A percentile compares a stretch with the other conserved stretches of the same genome.
Evolutionary conservation across 208 protist species (phyloP).

Genomic region (Trypanosoma rangeli): DNA sequence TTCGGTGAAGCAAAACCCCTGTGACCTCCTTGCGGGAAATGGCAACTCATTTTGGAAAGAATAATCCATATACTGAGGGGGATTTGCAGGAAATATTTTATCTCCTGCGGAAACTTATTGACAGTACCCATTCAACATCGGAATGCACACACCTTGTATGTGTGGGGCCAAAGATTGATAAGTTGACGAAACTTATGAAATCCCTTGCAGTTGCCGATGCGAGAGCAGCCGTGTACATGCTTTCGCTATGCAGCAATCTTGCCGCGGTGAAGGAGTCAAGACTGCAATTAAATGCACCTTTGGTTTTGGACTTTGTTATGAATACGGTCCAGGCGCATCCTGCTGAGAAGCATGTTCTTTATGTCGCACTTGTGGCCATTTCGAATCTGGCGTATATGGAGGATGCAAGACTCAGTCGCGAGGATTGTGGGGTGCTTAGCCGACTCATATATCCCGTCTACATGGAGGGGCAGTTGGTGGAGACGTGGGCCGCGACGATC

Average conservation of each 20-base stretch:
- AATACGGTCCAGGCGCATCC: constrained; percentile 28
- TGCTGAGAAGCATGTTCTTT: constrained; percentile 25
- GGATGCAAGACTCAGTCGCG: background rate
- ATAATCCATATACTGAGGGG: background rate
- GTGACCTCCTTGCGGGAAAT: background rate
- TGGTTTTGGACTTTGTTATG: constrained; percentile 21
- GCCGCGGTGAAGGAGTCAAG: constrained; percentile 14
- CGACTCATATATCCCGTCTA: constrained; percentile 24
- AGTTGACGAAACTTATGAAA: constrained; percentile 14
- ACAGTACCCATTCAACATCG: constrained; percentile 2
- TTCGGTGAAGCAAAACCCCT: background rate
- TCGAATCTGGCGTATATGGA: constrained; percentile 29
- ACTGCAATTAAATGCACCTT: constrained; percentile 11
- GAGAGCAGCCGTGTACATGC: constrained; percentile 28
- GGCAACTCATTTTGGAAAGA: constrained; percentile 1
- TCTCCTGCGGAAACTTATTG: constrained; percentile 14
- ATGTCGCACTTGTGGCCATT: constrained; percentile 28
- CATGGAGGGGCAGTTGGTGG: constrained; percentile 36
- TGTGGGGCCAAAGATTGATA: constrained; percentile 24
- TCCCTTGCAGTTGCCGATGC: constrained; percentile 27
- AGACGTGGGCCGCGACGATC: constrained; percentile 41
- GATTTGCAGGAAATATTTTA: constrained; percentile 22
- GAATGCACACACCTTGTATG: constrained; percentile 16
- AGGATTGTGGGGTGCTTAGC: constrained; percentile 18
- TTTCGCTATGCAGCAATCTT: constrained; percentile 35